A percentile compares a stretch with the other conserved stretches of the same genome.
These are phyloP conservation scores for Lipomyces spencermartinsiae DNA, from an alignment of 805 yeast genomes.

Conservation along the genomic window DNA sequence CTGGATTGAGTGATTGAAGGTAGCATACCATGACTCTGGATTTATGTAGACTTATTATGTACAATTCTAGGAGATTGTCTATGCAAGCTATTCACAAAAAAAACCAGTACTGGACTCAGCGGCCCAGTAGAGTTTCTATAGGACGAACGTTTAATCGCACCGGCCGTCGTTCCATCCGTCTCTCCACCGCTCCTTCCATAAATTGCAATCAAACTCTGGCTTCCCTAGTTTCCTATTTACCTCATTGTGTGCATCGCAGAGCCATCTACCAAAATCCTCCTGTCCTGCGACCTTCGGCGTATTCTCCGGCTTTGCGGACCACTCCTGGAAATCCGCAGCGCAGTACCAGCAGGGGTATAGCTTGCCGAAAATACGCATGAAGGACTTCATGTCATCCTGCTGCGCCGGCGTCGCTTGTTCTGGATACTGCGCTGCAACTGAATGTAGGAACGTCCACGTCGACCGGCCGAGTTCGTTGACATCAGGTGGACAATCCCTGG, in stretches of 20 bases:
- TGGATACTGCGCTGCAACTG: conserved; percentile 90
- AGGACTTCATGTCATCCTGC: conserved; percentile 73
- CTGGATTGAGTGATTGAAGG: too few relatives aligned
- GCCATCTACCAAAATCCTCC: conserved; percentile 86
- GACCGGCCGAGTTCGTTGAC: conserved; percentile 79
- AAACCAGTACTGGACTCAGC: background rate
- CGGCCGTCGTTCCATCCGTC: conserved; percentile 86
- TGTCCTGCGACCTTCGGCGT: conserved; percentile 55
- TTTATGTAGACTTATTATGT: background rate
- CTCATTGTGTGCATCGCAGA: conserved; percentile 92
- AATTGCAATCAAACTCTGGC: conserved; percentile 80
- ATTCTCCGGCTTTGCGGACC: conserved; percentile 57
- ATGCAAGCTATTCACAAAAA: background rate
- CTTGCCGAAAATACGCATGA: conserved; percentile 71
- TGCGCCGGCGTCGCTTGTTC: conserved; percentile 63
- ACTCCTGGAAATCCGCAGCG: conserved; percentile 79
- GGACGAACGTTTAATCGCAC: conserved; percentile 49
- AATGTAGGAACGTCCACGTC: conserved; percentile 91
- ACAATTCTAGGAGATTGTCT: background rate
- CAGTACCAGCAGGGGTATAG: conserved; percentile 95
- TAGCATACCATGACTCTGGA: background rate
- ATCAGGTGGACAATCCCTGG: conserved; percentile 80
- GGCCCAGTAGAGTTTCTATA: background rate
- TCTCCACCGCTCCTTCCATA: conserved; percentile 94
- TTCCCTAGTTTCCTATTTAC: conserved; percentile 90